Base-by-base conservation (phyloP, 139 green algal species). In the Chlamydomonas incerta region DNA sequence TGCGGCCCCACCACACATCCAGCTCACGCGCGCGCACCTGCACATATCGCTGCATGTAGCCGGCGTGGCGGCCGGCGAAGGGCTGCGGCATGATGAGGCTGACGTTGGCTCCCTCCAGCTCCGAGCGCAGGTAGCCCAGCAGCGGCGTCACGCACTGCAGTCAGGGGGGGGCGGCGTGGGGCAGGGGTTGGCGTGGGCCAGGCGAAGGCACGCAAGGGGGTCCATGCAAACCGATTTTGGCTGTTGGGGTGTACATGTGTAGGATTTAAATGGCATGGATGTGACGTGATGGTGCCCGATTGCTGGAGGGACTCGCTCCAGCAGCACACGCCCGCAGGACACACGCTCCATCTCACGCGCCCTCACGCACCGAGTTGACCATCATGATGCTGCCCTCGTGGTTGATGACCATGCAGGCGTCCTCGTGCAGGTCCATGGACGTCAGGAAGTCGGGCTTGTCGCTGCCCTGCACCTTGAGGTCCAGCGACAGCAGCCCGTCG, bases 1-100 rank as follows among this genome's bases (percentile, higher is more conserved):
- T n/a, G n/a, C n/a, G n/a, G n/a, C n/a, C n/a, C n/a, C n/a, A n/a
- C n/a, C n/a, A n/a, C n/a, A n/a, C n/a, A n/a, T n/a, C n/a, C n/a
- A n/a, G n/a, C n/a, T n/a, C n/a, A n/a, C n/a, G n/a, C n/a, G 9
- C 70, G 8, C 85, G 83, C 41, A 62, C 90, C 60, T 50, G 88
- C 8, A 83, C 72, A 67, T 91, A 91, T 20, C 73, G 58, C 24
- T 63, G 41, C 33, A 91, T 55, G 83, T 88, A 91, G 72, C 5
- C 29, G 23, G 37, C 26, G 70, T 91, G 88, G 65, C 79, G 83
- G 8, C 65, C 47, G 11, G 72, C 63, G 50, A 91, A 91, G 35
- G 88, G 89, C 74, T 86, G 84, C 29, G 88, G 84, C 84, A 89
- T 88, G 26, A 88, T 63, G 60, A 91, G 74, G 5, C 11, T 58